Conservation (phyloP, 441 rosid genomes). For the Jatropha podagrica region DNA sequence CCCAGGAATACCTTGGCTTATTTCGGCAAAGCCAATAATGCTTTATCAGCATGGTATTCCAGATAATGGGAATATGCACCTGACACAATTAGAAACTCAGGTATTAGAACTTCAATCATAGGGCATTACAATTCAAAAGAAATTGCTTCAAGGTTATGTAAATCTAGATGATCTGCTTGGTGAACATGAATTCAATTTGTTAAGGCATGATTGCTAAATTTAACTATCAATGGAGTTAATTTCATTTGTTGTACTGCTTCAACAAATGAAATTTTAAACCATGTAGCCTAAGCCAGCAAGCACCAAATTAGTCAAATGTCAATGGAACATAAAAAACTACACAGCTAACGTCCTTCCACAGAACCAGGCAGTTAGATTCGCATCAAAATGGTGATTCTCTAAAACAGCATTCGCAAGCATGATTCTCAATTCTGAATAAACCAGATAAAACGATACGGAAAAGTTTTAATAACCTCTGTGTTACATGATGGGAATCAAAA, state of each 20-base stretch:
- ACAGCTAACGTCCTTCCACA: not conserved
- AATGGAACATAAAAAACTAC: not conserved
- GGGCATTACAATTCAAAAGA: conserved; percentile 3
- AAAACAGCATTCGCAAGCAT: not conserved
- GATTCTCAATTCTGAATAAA: not conserved
- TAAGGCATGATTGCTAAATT: not conserved
- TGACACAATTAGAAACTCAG: not conserved
- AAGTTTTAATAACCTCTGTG: not conserved
- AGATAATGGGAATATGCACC: not conserved
- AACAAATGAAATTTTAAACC: not conserved
- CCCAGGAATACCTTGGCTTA: conserved; percentile 3
- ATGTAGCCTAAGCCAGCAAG: not conserved
- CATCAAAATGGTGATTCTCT: not conserved
- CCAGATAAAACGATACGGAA: not conserved
- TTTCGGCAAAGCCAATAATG: not conserved
- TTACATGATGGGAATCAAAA: not conserved
- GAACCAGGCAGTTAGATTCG: not conserved
- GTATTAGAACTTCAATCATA: conserved; percentile 7
- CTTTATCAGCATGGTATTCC: conserved; percentile 7
- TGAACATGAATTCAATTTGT: not conserved
- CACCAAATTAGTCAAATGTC: not conserved
- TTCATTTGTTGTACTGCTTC: not conserved
- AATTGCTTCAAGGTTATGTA: not conserved
- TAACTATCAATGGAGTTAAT: not conserved
- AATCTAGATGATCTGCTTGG: not conserved